phyloP scores from a whole-genome alignment of 2,329 filamentous ascomycete species.

The Epichloe bromicola region DNA sequence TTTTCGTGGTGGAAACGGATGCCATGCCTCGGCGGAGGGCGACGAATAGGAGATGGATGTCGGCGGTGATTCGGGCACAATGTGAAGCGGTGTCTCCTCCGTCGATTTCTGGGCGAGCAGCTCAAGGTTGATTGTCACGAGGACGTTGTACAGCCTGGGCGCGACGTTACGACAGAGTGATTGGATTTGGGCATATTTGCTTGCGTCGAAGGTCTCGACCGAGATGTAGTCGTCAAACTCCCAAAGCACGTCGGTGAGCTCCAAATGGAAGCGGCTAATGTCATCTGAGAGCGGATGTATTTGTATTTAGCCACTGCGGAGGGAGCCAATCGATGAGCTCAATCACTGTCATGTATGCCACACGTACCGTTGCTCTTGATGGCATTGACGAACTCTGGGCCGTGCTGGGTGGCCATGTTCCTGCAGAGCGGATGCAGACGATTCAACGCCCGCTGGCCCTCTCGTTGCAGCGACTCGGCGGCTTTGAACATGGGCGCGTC shows the following conservation, averaged over 20 bases:
- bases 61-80: constrained; percentile 7
- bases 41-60: not conserved
- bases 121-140: constrained; percentile 41
- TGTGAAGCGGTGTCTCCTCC: constrained; percentile 8
- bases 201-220: constrained; percentile 33
- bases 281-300: constrained; percentile 24
- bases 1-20: not conserved
- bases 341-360: not conserved
- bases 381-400: constrained; percentile 34
- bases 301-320: not conserved
- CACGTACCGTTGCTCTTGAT: constrained; percentile 34
- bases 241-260: constrained; percentile 38
- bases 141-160: constrained; percentile 34
- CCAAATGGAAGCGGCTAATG: constrained; percentile 32
- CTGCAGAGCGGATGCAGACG: constrained; percentile 38
- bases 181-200: constrained; percentile 35
- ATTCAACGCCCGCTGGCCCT: constrained; percentile 36
- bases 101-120: constrained; percentile 14
- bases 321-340: too few relatives aligned
- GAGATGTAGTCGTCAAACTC: constrained; percentile 44
- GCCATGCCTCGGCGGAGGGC: not conserved
- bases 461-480: constrained; percentile 31
- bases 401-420: constrained; percentile 34
- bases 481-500: constrained; percentile 34
- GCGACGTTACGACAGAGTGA: constrained; percentile 35